A percentile compares a stretch with the other conserved stretches of the same genome.
Conservation (phyloP, 345 rosid genomes). For the Excoecaria cochinchinensis region DNA sequence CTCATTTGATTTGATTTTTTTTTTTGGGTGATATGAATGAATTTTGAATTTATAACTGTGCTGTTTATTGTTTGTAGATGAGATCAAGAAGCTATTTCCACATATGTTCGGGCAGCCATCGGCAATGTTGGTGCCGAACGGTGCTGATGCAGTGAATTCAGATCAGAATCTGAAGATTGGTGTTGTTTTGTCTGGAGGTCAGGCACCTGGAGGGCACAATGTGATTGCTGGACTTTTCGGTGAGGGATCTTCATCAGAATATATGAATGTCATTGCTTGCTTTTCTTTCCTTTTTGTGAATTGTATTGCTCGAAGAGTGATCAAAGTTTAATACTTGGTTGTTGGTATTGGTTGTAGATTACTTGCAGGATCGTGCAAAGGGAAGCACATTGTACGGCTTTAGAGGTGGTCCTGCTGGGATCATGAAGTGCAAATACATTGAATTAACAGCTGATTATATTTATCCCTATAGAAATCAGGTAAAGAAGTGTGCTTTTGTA, state of each 20-base stretch:
- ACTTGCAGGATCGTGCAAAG: constrained; percentile 69
- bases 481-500: constrained; percentile 17
- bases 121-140: constrained; percentile 54
- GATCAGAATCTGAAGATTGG: constrained; percentile 76
- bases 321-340: background rate
- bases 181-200: constrained; percentile 95
- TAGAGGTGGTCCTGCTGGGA: constrained; percentile 97
- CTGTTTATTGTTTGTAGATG: constrained; percentile 39
- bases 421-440: constrained; percentile 84
- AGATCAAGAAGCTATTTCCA: constrained; percentile 89
- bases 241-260: constrained; percentile 29
- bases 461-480: constrained; percentile 90
- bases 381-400: constrained; percentile 83
- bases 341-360: constrained; percentile 45
- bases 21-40: too few relatives aligned
- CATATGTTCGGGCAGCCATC: constrained; percentile 87
- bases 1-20: background rate
- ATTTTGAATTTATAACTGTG: background rate
- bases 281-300: background rate
- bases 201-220: constrained; percentile 99
- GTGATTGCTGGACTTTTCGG: constrained; percentile 90
- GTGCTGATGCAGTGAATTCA: constrained; percentile 27
- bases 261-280: too few relatives aligned
- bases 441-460: constrained; percentile 71
- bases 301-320: constrained; percentile 2